These are phyloP conservation scores for Eremochloa ophiuroides DNA, from an alignment of 176 grass and related monocot genomes.

Conservation along the genomic window DNA sequence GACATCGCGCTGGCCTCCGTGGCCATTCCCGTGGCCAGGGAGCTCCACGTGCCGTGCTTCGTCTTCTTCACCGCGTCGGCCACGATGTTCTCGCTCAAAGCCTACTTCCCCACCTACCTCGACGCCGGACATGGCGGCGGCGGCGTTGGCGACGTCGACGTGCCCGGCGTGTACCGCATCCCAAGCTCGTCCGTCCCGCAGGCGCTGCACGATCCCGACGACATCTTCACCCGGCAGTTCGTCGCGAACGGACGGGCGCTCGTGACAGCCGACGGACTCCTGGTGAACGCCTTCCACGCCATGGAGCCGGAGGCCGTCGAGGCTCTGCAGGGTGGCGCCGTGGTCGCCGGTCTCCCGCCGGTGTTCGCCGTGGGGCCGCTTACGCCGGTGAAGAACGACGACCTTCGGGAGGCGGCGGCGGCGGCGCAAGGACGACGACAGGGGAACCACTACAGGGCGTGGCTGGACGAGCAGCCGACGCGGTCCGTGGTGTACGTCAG, in stretches of 20 bases:
- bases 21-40: neutral
- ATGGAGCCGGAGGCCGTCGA: slow-evolving; percentile 38
- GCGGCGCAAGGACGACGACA: neutral
- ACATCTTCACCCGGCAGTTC: slow-evolving; percentile 21
- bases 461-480: slow-evolving; percentile 53
- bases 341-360: slow-evolving; percentile 32
- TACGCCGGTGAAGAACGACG: neutral
- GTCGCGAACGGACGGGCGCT: slow-evolving; percentile 26
- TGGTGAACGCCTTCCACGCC: slow-evolving; percentile 42
- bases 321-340: slow-evolving; percentile 19
- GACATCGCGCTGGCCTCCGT: slow-evolving; percentile 22
- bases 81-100: slow-evolving; percentile 2
- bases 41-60: slow-evolving; percentile 17
- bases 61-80: slow-evolving; percentile 26
- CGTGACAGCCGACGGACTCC: slow-evolving; percentile 15
- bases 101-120: slow-evolving; percentile 24
- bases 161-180: slow-evolving; percentile 2
- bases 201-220: slow-evolving; percentile 2
- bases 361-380: slow-evolving; percentile 54
- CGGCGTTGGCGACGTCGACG: neutral
- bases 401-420: neutral
- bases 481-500: slow-evolving; percentile 70
- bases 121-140: neutral
- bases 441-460: neutral
- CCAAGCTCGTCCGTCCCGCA: neutral